Base-by-base conservation (phyloP, 2,329 filamentous ascomycete species). In the Hawksworthiomyces lignivorus region DNA sequence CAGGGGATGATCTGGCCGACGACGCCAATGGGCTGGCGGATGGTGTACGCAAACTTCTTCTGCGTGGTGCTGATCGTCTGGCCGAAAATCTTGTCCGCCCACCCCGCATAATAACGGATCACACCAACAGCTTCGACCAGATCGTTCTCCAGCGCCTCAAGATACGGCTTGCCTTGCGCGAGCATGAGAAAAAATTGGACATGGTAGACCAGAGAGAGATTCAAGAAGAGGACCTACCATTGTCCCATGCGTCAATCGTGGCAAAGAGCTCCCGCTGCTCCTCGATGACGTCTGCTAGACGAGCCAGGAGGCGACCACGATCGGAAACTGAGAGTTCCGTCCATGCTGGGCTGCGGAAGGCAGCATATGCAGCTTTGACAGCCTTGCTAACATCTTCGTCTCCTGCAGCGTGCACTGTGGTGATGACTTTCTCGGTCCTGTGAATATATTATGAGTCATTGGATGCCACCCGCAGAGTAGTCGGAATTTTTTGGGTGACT, bases 51-150 rank as follows among this genome's bases (percentile, higher is more conserved):
- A 48, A 89, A 73, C 62, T 88, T 89, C 34, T 68, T 63, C 1
- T 75, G 72, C 2, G 75, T 77, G 9, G 81, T 82, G 51, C 84
- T 80, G 50, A 89, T 86, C n/a, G 82, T 81, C 56, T 85, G 77
- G 24, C 86, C 84, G 47, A 81, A 79, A 47, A 84, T 79, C 67
- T 90, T 90, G 65, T 90, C 85, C 34, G 83, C 81, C 59, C 75
- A 89, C 43, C 85, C 85, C 32, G 79, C 84, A 54, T 89, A 90
- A 63, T 90, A 90, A 52, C 78, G 80, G 41, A 80, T 65, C 11
- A 82, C 61, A 20, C 61, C 58, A 22, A 62, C 51, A 21, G 67
- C 58, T 43, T 70, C 64, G 18, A 59, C 54, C 8, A 88, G 61
- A 57, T 87, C 82, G 39, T 78, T 78, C 31, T 67, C 69, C n/a